Percentiles rank a stretch among this genome's conserved stretches.
Conservation (phyloP, 176 grass and related monocot species). For the Carex myosuroides region DNA sequence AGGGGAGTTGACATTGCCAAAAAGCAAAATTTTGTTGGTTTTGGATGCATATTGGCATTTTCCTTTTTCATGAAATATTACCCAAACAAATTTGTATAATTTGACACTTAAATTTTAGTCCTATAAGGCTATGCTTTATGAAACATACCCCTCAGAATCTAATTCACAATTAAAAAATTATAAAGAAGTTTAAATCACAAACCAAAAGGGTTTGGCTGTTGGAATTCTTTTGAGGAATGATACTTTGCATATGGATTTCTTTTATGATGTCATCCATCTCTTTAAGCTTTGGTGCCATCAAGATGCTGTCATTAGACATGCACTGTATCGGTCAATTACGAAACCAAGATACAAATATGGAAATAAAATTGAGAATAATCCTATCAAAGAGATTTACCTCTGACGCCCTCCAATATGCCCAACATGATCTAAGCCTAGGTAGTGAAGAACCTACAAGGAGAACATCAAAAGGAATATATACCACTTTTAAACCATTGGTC, state of each 20-base stretch:
- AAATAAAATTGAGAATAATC: slow-evolving; percentile 1
- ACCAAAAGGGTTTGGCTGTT: slow-evolving; percentile 60
- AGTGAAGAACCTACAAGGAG: slow-evolving; percentile 79
- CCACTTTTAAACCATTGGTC: not conserved
- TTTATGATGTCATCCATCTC: slow-evolving; percentile 96
- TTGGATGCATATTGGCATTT: not conserved
- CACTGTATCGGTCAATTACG: slow-evolving; percentile 11
- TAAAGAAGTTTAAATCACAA: slow-evolving; percentile 13
- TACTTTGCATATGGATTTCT: slow-evolving; percentile 43
- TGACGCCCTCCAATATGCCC: slow-evolving; percentile 74
- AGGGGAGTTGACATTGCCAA: not conserved
- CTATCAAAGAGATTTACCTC: slow-evolving; percentile 39
- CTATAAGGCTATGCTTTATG: not conserved
- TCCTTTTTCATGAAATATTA: not conserved
- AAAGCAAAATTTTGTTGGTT: not conserved
- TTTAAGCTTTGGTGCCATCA: slow-evolving; percentile 88
- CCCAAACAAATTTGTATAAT: not conserved
- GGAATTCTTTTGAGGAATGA: slow-evolving; percentile 32
- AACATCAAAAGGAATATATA: slow-evolving; percentile 4
- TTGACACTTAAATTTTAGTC: not conserved
- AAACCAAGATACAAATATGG: not conserved
- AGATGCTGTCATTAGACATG: slow-evolving; percentile 40
- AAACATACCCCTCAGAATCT: not conserved
- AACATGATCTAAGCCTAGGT: slow-evolving; percentile 92
- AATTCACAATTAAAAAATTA: slow-evolving; percentile 11